Evolutionary conservation across 257 asterid genomes (phyloP), one percentile per base, ranked within the genome.

Genomic region (Voacanga thouarsii): DNA sequence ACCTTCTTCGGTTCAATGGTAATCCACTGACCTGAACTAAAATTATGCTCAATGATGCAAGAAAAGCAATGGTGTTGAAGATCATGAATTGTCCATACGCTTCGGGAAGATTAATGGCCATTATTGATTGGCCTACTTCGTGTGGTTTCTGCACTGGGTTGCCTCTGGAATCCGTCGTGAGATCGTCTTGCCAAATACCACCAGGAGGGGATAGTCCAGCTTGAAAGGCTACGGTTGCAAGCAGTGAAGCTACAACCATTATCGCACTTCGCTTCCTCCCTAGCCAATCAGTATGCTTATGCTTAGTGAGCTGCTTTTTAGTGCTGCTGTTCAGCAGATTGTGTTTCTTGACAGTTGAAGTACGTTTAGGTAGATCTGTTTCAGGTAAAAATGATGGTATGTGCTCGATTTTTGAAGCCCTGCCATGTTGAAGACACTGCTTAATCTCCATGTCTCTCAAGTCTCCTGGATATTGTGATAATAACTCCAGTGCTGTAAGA

Each of bases 151-250:
- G 66, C 1, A 74, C 80, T 67, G 45, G 19, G 12, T 78, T 76
- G 41, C 88, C 30, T 24, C 79, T 72, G 12, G 78, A 76, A 61
- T 79, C 47, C 19, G 41, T 74, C 9, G 15, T 16, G 12, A 21
- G 23, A n/a, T 65, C 80, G 65, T 30, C 81, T 80, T 77, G 80
- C 88, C 85, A 84, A 23, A 78, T 79, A 3, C 88, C 88, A 1
- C 88, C 88, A 26, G 88, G 88, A 8, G 85, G 85, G 67, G 83
- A 81, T 64, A 84, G 79, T 21, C 78, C 88, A 1, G 78, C 83
- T 33, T 84, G 83, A 50, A 84, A 78, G 45, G 88, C 83, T 21
- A 81, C 83, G 0, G 82, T 81, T 30, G 88, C 85, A 1, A 80
- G 77, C 24, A 81, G 78, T 12, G 88, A 84, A 69, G 85, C 88